Evolutionary conservation across 106 monocot genomes (phyloP), one percentile per base, ranked within the genome.

Genomic region (Acanthochlamys bracteata): DNA sequence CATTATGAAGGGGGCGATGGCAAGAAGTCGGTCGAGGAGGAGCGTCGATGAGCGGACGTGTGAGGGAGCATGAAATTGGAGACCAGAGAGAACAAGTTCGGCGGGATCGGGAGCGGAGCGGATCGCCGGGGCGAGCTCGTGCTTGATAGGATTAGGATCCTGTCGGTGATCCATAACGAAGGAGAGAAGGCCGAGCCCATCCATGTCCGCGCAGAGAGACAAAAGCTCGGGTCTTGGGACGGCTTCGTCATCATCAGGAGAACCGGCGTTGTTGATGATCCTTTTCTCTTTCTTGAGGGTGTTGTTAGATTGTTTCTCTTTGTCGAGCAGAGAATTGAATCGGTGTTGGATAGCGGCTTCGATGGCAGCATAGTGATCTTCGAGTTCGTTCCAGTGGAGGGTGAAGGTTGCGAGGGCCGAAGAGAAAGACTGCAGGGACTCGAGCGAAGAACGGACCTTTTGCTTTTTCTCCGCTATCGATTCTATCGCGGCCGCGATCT

Each of bases 371-470:
- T 83, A 21, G 52, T 89, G 67, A 22, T 66, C 74, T 26, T 89
- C 88, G 25, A 89, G 66, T 61, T 88, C 80, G 15, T 69, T 73
- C 88, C 88, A 88, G 24, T 72, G 62, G 25, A 88, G 66, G 61
- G 69, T 64, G 70, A 84, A 83, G 39, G 66, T 69, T 24, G 72
- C 51, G 39, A 84, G 59, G 42, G 75, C 16, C 27, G 88, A 76
- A 8, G 88, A 77, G 66, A 63, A 55, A 39, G 88, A 65, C 10
- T 60, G 63, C 49, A 83, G 72, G 19, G 70, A 60, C 52, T 88
- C 83, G 51, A 81, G 73, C 14, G 84, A 65, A 63, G 70, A 69
- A 13, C 63, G 60, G 23, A 84, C 69, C 14, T 62, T 51, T 33
- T 66, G 80, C 73, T 84, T 81, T 74, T 84, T 81, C 71, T 20